Evolutionary conservation across 2,329 filamentous ascomycete species (phyloP).

Genomic region (Talaromyces sp.): DNA sequence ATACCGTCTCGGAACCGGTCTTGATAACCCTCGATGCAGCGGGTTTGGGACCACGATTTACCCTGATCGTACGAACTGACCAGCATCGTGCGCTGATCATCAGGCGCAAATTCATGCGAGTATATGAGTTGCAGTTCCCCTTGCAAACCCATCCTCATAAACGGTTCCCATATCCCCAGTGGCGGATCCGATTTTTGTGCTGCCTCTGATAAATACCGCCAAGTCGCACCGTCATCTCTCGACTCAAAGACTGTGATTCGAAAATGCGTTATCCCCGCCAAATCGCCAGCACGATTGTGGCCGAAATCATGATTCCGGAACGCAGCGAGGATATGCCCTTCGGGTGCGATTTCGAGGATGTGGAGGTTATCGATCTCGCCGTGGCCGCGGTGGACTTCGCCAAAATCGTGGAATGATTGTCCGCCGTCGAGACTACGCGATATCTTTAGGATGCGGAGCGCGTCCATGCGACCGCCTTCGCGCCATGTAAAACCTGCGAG

Average conservation of each 20-base stretch:
- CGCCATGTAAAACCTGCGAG: constrained; percentile 48
- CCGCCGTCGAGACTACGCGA: constrained; percentile 48
- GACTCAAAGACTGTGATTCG: constrained; percentile 54
- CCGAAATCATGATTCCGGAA: constrained; percentile 51
- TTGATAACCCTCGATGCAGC: constrained; percentile 42
- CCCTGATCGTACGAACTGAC: constrained; percentile 47
- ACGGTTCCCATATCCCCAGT: constrained; percentile 52
- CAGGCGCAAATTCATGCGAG: constrained; percentile 47
- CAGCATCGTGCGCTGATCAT: constrained; percentile 53
- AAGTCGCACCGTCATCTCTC: constrained; percentile 44
- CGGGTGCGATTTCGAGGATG: constrained; percentile 41
- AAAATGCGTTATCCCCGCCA: constrained; percentile 42
- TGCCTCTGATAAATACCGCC: constrained; percentile 48
- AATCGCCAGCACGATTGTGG: constrained; percentile 18
- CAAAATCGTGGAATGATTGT: constrained; percentile 41
- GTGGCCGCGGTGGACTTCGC: constrained; percentile 45
- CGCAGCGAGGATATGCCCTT: constrained; percentile 43
- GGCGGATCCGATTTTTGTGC: constrained; percentile 38
- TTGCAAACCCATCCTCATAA: constrained; percentile 43
- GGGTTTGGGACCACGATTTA: constrained; percentile 44
- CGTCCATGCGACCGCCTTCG: constrained; percentile 30
- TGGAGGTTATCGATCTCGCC: constrained; percentile 52
- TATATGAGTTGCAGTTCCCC: constrained; percentile 49
- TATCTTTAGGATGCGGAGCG: constrained; percentile 42
- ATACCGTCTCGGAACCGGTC: constrained; percentile 47